Percentiles rank a stretch among this genome's conserved stretches.
Evolutionary conservation across 2,329 filamentous ascomycete genomes (phyloP).

Genomic region (Alternaria triticimaculans): DNA sequence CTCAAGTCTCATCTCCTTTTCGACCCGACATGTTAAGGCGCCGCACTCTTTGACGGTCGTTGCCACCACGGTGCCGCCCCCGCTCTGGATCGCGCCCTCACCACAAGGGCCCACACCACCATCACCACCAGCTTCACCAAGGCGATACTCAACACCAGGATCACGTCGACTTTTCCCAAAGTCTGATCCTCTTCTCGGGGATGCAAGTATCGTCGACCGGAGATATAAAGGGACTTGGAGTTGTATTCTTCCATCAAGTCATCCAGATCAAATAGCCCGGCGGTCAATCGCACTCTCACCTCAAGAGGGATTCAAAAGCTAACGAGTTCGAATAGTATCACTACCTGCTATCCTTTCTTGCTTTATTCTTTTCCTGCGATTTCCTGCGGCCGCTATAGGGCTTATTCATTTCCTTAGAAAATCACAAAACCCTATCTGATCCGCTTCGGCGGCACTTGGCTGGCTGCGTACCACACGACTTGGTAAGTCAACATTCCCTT

Average conservation of each 20-base stretch:
- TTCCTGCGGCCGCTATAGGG: no score
- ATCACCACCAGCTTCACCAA: not conserved
- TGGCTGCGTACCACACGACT: no score
- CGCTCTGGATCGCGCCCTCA: not conserved
- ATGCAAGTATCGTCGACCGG: not conserved
- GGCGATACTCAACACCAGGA: not conserved
- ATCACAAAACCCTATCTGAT: no score
- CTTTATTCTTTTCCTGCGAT: not conserved
- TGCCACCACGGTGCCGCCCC: not conserved
- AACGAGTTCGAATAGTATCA: conserved; percentile 4
- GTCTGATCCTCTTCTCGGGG: no score
- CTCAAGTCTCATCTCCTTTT: not conserved
- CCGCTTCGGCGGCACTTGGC: no score
- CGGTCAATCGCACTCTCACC: not conserved
- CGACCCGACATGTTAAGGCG: not conserved
- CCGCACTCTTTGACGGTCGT: not conserved
- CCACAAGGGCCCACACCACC: not conserved
- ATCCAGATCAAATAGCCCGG: conserved; percentile 2
- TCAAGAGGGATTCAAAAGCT: not conserved
- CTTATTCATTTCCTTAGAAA: no score
- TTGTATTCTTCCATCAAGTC: not conserved
- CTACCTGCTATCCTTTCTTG: not conserved
- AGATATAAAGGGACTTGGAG: not conserved
- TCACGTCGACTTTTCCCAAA: not conserved
- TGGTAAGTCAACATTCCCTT: not conserved